A percentile compares a stretch with the other conserved stretches of the same genome.
These are phyloP conservation scores for Phytopythium chamaehyphon DNA, from an alignment of 352 stramenopile species.

Conservation along the genomic window DNA sequence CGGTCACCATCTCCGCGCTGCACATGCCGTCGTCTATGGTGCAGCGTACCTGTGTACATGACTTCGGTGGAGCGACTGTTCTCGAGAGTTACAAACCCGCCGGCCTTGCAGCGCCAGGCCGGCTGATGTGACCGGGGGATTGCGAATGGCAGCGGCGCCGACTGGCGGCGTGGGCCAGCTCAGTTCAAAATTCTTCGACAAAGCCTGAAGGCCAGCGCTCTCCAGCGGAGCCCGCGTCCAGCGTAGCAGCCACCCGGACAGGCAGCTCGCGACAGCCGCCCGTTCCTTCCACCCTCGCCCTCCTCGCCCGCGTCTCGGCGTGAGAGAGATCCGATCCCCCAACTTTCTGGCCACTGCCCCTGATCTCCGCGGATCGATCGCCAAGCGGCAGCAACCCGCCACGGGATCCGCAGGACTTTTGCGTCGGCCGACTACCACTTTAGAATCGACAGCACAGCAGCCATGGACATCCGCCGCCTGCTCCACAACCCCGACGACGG, in stretches of 20 bases:
- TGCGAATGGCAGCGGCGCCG: slow-evolving; percentile 1
- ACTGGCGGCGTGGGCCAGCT: not conserved
- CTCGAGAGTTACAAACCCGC: slow-evolving; percentile 5
- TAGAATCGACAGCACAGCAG: slow-evolving; percentile 14
- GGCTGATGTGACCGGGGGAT: not conserved
- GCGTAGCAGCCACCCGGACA: slow-evolving; percentile 22
- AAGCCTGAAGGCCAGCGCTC: slow-evolving; percentile 3
- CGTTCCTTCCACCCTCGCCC: slow-evolving; percentile 1
- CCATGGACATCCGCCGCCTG: slow-evolving; percentile 71
- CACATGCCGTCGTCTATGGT: too few species aligned
- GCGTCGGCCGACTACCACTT: slow-evolving; percentile 9
- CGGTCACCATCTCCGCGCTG: not conserved
- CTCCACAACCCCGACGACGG: slow-evolving; percentile 77
- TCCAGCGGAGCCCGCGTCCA: slow-evolving; percentile 3
- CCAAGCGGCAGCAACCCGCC: slow-evolving; percentile 11
- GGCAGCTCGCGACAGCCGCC: slow-evolving; percentile 23
- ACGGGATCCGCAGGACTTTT: not conserved
- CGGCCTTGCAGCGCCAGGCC: not conserved
- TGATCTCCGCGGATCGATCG: slow-evolving; percentile 17
- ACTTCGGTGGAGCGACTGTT: slow-evolving; percentile 4
- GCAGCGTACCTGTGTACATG: too few species aligned
- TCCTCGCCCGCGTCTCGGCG: not conserved
- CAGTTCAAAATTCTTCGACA: slow-evolving; percentile 8
- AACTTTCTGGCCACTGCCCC: slow-evolving; percentile 4
- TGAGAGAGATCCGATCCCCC: slow-evolving; percentile 10